phyloP scores from a whole-genome alignment of 768 basidiomycete genomes.

The Mycena chlorophos region DNA sequence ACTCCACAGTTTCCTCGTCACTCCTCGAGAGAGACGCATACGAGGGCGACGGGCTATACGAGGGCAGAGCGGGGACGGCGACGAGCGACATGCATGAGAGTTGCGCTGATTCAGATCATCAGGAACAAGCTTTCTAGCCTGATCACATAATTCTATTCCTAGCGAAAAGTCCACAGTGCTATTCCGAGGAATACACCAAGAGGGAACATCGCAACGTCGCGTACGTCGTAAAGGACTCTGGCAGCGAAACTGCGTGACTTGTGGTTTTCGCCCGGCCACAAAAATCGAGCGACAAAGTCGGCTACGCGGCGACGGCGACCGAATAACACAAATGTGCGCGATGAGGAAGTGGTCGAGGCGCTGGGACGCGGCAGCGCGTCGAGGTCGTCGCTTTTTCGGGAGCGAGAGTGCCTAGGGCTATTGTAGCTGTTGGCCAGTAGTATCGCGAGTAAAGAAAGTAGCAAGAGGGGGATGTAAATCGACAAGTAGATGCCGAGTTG shows the following conservation, averaged over 20 bases:
- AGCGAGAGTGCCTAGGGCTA: constrained; percentile 1
- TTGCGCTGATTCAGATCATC: neutral
- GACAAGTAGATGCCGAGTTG: constrained; percentile 76
- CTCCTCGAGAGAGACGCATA: constrained; percentile 35
- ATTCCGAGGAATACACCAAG: constrained; percentile 41
- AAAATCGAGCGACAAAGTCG: neutral
- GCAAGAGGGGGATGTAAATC: constrained; percentile 66
- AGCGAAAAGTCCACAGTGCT: constrained; percentile 36
- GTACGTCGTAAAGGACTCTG: constrained; percentile 39
- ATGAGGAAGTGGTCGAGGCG: constrained; percentile 5
- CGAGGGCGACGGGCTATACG: constrained; percentile 26
- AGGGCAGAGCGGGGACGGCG: no score
- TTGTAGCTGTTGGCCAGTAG: constrained; percentile 28
- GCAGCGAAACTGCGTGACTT: constrained; percentile 25
- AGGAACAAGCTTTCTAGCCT: neutral
- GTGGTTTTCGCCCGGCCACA: constrained; percentile 6
- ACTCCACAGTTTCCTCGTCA: constrained; percentile 40
- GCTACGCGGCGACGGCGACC: constrained; percentile 24
- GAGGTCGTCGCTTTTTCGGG: constrained; percentile 5
- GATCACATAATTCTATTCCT: neutral
- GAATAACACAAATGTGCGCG: constrained; percentile 17
- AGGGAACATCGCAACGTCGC: constrained; percentile 46
- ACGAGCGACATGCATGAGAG: constrained; percentile 23
- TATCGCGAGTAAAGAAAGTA: constrained; percentile 58
- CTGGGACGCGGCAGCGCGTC: constrained; percentile 10